These are phyloP conservation scores for Viola pubescens DNA, from an alignment of 441 rosid species.

Conservation along the genomic window DNA sequence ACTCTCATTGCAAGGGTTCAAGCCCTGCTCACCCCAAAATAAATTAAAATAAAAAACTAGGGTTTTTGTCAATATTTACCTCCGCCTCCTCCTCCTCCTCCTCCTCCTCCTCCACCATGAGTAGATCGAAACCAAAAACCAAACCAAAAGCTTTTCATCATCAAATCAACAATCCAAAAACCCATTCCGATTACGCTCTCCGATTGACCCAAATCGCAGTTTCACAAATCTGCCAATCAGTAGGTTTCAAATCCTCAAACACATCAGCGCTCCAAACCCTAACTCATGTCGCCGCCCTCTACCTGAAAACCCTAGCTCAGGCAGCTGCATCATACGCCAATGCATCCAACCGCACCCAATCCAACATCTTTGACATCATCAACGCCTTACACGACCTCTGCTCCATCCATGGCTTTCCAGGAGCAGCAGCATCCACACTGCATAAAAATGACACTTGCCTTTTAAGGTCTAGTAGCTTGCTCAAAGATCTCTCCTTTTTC, in stretches of 20 bases:
- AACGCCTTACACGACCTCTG: constrained; percentile 38
- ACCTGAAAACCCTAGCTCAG: constrained; percentile 35
- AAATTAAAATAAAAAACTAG: too few relatives aligned
- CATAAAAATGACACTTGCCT: constrained; percentile 20
- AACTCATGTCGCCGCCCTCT: constrained; percentile 33
- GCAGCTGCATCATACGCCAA: constrained; percentile 33
- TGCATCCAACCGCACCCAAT: constrained; percentile 35
- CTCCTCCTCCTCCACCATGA: not conserved
- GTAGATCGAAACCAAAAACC: too few relatives aligned
- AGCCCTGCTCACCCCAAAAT: too few relatives aligned
- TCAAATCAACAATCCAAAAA: not conserved
- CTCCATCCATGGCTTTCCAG: constrained; percentile 30
- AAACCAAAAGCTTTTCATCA: not conserved
- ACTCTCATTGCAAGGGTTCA: too few relatives aligned
- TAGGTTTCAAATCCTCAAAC: constrained; percentile 39
- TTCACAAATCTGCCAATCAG: constrained; percentile 47
- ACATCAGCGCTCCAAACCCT: constrained; percentile 39
- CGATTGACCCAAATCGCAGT: constrained; percentile 38
- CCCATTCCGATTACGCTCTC: constrained; percentile 30
- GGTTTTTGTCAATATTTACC: too few relatives aligned
- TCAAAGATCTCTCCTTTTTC: constrained; percentile 30
- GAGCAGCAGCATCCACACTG: constrained; percentile 30
- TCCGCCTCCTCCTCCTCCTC: too few relatives aligned
- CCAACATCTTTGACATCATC: constrained; percentile 43
- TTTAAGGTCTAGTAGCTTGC: constrained; percentile 22